Base-by-base conservation (phyloP, 2,329 filamentous ascomycete species). In the Aspergillus eucalypticola region DNA sequence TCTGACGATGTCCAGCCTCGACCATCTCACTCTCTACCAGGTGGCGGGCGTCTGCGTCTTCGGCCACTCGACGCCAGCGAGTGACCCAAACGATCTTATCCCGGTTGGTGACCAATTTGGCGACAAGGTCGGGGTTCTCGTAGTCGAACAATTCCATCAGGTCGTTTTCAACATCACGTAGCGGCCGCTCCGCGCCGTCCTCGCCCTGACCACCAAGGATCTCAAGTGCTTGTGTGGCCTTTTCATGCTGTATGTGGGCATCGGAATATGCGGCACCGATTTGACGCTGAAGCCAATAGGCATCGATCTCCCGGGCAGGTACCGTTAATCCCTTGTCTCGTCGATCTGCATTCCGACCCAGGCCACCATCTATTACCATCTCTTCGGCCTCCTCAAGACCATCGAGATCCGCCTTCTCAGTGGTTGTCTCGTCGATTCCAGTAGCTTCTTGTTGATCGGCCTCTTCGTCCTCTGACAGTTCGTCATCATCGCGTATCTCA, bases 131-230 rank as follows among this genome's bases (percentile, higher is more conserved):
- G 62, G 96, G 92, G 71, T 97, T 90, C 70, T 98, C 94, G 71
- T 96, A 99, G 70, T 99, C 95, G 69, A 99, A 98, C 0, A 99
- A 84, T 70, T 97, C 95, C 90, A 98, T 98, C 60, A 99, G 83
- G 64, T 99, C 95, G 75, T 99, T 99, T 72, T 99, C 95, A 58
- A 98, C 93, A 71, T 99, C 94, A 69, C 94, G 88, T 29, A 98
- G 82, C 13, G 90, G 85, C 75, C 91, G 93, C 70, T 96, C 92
- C 61, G 94, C 89, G 15, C 90, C 92, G 58, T 90, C 89, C 54
- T 85, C 75, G 7, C 88, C 84, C 64, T 89, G 84, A 48, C 90
- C 92, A 29, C 90, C 90, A 56, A 99, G 84, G 51, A 96, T 92
- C 38, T 88, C 86, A 56, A 99, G 83, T 0, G 92, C 93, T 66